These are phyloP conservation scores for Papiliotrema fonsecae DNA, from an alignment of 1,284 basidiomycete genomes.

Conservation along the genomic window DNA sequence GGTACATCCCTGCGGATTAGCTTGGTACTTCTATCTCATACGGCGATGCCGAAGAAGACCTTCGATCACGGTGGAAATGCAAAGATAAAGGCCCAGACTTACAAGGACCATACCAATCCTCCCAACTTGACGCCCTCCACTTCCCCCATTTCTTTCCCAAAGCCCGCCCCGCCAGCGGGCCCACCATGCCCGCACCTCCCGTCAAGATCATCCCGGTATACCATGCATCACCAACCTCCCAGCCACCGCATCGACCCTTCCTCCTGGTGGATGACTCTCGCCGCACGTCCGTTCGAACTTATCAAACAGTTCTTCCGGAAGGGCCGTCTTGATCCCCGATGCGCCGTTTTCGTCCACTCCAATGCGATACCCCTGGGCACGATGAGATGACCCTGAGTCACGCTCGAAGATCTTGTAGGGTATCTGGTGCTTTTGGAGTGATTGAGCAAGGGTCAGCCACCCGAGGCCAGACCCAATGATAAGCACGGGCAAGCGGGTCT, in stretches of 20 bases:
- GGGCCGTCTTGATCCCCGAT: conserved; percentile 1
- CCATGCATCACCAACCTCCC: background rate
- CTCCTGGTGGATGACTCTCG: background rate
- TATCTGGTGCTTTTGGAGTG: conserved; percentile 24
- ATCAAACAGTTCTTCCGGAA: conserved; percentile 4
- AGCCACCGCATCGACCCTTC: background rate
- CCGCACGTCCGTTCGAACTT: conserved; percentile 3
- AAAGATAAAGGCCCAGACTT: too few relatives aligned
- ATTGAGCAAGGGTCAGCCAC: conserved; percentile 46
- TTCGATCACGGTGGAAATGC: too few relatives aligned
- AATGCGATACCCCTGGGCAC: conserved; percentile 18
- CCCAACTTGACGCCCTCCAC: too few relatives aligned
- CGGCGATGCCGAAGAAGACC: too few relatives aligned
- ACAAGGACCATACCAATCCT: too few relatives aligned
- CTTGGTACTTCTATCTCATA: too few relatives aligned
- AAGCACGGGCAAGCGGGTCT: conserved; percentile 7
- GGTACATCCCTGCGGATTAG: background rate
- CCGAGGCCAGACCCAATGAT: conserved; percentile 45
- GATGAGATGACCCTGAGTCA: conserved; percentile 1
- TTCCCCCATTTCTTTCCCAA: conserved; percentile 4
- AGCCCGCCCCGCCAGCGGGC: background rate
- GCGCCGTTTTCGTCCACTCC: conserved; percentile 4
- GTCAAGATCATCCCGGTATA: background rate
- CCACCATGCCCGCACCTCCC: background rate
- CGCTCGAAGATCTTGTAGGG: conserved; percentile 16